Evolutionary conservation across 2,329 filamentous ascomycete genomes (phyloP).

Genomic region (Chaetomiaceae sp.): DNA sequence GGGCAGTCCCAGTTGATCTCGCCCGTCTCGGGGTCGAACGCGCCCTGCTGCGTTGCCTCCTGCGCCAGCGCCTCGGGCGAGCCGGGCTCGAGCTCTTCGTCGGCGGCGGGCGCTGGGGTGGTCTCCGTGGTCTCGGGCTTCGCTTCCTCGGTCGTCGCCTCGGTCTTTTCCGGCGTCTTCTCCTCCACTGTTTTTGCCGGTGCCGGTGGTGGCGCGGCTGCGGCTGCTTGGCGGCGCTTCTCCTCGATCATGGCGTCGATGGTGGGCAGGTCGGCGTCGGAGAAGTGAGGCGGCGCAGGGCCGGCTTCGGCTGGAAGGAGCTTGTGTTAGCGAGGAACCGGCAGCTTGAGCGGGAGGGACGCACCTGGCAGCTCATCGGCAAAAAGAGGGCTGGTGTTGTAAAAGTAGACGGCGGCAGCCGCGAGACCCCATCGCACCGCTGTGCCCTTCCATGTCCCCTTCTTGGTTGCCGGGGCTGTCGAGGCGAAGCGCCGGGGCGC

Average conservation of each 20-base stretch:
- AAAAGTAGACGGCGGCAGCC: constrained; percentile 78
- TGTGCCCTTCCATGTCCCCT: constrained; percentile 77
- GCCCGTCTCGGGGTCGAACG: constrained; percentile 96
- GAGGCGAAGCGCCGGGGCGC: constrained; percentile 49
- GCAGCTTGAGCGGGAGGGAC: background rate
- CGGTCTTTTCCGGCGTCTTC: constrained; percentile 17
- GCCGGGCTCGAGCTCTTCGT: constrained; percentile 17
- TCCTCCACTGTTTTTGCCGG: constrained; percentile 23
- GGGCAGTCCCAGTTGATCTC: constrained; percentile 99
- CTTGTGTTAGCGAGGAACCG: constrained; percentile 12
- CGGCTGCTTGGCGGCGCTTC: constrained; percentile 49
- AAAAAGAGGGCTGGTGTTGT: constrained; percentile 85
- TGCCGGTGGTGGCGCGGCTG: constrained; percentile 24
- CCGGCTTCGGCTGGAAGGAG: constrained; percentile 32
- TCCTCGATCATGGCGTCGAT: constrained; percentile 64
- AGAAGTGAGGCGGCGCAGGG: constrained; percentile 47
- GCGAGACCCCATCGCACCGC: constrained; percentile 71
- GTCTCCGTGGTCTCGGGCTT: constrained; percentile 25
- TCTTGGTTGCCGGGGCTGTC: constrained; percentile 59
- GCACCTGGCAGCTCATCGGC: constrained; percentile 75
- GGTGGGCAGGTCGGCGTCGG: constrained; percentile 56
- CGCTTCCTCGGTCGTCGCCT: constrained; percentile 21
- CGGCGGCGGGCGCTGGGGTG: constrained; percentile 17
- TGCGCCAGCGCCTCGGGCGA: constrained; percentile 61
- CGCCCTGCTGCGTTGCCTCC: constrained; percentile 81